Conservation (phyloP, 352 stramenopile genomes). For the Globisporangium paroecandrum region DNA sequence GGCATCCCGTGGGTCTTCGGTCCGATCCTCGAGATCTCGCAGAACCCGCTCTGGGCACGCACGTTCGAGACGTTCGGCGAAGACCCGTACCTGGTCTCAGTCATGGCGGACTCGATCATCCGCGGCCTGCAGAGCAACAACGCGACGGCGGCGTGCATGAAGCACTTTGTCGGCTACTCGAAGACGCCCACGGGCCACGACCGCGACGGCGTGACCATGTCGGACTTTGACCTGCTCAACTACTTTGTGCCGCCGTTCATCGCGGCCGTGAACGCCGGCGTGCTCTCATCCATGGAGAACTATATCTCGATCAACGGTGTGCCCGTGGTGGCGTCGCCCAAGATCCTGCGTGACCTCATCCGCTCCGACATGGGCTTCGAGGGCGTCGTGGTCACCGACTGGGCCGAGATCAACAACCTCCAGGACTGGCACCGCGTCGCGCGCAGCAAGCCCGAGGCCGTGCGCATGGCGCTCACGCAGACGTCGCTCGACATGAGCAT, state of each 20-base stretch:
- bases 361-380: conserved; percentile 83
- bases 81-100: conserved; percentile 81
- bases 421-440: conserved; percentile 61
- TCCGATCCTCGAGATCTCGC: conserved; percentile 84
- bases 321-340: conserved; percentile 82
- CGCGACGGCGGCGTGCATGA: conserved; percentile 82
- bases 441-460: conserved; percentile 43
- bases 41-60: conserved; percentile 87
- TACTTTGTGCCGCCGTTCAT: conserved; percentile 84
- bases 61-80: conserved; percentile 95
- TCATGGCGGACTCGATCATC: conserved; percentile 77
- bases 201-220: conserved; percentile 65
- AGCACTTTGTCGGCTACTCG: conserved; percentile 89
- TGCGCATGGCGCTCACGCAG: conserved; percentile 65
- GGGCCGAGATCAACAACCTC: conserved; percentile 90
- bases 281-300: conserved; percentile 91
- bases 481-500: conserved; percentile 92
- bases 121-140: conserved; percentile 77
- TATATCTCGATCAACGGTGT: conserved; percentile 93
- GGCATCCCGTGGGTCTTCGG: conserved; percentile 91
- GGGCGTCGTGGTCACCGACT: conserved; percentile 92
- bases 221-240: conserved; percentile 80
- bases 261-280: conserved; percentile 71
- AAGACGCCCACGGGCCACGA: conserved; percentile 82
- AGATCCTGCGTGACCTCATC: conserved; percentile 77